Base-by-base conservation (phyloP, 2,329 filamentous ascomycete species). In the Hymenoscyphus scutula region DNA sequence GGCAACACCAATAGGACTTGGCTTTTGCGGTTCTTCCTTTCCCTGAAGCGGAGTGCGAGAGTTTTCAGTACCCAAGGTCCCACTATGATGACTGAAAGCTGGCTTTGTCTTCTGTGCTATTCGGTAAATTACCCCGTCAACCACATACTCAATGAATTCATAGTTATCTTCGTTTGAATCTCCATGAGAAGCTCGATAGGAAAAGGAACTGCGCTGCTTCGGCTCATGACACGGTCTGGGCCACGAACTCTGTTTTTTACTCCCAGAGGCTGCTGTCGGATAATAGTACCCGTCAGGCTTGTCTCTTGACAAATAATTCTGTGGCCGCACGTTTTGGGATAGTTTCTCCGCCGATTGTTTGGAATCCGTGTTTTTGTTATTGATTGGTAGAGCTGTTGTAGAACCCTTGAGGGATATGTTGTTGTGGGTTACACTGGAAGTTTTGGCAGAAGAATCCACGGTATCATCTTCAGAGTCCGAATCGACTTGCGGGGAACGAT, bases 241-340 rank as follows among this genome's bases (percentile, higher is more conserved):
- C 69, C 70, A 72, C 67, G 71, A 72, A 72, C 68, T 70, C 71
- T 73, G 61, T 63, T 73, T 74, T 72, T 71, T 70, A 74, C 73
- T 74, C 72, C 74, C 73, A 74, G 74, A 74, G 68, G 74, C 72
- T 70, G 72, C 71, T 68, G 74, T 75, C 62, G 73, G 70, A 65
- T 75, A 75, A 61, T 73, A n/a, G n/a, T n/a, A n/a, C n/a, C n/a
- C n/a, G n/a, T n/a, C n/a, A n/a, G n/a, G n/a, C n/a, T n/a, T n/a
- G n/a, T n/a, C n/a, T n/a, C n/a, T n/a, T n/a, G n/a, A n/a, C n/a
- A n/a, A n/a, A n/a, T n/a, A n/a, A n/a, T n/a, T n/a, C n/a, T n/a
- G n/a, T n/a, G n/a, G n/a, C n/a, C n/a, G n/a, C n/a, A n/a, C n/a
- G n/a, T n/a, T n/a, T n/a, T n/a, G n/a, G n/a, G n/a, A n/a, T n/a